Conservation (phyloP, 2,329 filamentous ascomycete species). For the Trichoderma harzianum region DNA sequence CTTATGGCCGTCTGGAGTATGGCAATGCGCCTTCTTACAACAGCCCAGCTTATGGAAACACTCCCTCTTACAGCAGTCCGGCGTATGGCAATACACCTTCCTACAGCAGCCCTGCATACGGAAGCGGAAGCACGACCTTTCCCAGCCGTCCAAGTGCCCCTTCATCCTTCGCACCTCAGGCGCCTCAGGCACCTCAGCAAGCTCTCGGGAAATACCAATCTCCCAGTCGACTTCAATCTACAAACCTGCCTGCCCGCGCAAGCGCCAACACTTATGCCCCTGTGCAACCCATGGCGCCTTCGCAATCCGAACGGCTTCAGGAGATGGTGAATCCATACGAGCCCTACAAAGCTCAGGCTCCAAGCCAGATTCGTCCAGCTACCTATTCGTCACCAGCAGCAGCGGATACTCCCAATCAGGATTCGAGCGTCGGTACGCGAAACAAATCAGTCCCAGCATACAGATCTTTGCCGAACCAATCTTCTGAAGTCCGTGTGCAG, state of each 20-base stretch:
- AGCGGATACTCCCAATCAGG: background rate
- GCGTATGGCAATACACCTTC: background rate
- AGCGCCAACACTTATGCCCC: background rate
- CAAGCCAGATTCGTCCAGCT: background rate
- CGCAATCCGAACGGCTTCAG: background rate
- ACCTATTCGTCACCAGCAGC: background rate
- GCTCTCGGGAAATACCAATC: background rate
- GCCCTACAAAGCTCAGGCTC: background rate
- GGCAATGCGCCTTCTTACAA: background rate
- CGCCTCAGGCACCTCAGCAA: background rate
- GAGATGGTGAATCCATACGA: background rate
- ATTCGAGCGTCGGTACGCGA: no score
- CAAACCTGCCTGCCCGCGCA: background rate
- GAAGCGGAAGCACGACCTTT: background rate
- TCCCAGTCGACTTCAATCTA: background rate
- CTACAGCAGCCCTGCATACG: background rate
- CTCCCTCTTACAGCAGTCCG: background rate
- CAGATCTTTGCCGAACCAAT: background rate
- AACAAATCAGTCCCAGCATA: background rate
- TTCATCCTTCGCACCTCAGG: background rate
- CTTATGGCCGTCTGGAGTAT: background rate
- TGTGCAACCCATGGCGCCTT: background rate
- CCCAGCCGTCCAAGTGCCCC: background rate
- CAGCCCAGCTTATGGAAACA: background rate
- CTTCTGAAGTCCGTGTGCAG: background rate